Evolutionary conservation across 495 filamentous ascomycete species (phyloP).

Genomic region (Corynascus novoguineensis): DNA sequence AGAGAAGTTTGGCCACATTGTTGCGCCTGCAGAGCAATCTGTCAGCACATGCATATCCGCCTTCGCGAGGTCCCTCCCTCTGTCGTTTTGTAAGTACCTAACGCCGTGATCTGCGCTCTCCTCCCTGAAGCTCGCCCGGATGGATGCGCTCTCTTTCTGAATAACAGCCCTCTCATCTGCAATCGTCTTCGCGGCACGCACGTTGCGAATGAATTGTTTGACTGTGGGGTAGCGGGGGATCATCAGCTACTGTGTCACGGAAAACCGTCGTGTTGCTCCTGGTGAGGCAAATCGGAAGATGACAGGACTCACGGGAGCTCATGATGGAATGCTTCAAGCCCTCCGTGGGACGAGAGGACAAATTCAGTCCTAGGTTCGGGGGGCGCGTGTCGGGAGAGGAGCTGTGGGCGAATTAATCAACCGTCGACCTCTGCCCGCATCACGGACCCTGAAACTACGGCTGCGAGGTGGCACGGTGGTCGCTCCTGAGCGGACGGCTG

Average conservation of each 20-base stretch:
- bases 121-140: constrained; percentile 93
- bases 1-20: constrained; percentile 96
- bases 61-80: background rate
- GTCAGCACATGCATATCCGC: constrained; percentile 15
- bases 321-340: constrained; percentile 37
- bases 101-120: constrained; percentile 88
- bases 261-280: background rate
- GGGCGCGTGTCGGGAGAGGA: constrained; percentile 4
- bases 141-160: constrained; percentile 97
- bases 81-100: constrained; percentile 50
- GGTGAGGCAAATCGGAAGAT: background rate
- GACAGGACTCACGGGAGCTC: constrained; percentile 40
- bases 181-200: constrained; percentile 95
- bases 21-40: constrained; percentile 63
- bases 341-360: constrained; percentile 36
- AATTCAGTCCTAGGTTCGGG: constrained; percentile 34
- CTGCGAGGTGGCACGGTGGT: constrained; percentile 9
- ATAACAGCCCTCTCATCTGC: constrained; percentile 97
- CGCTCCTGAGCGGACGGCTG: background rate
- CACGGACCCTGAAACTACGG: background rate
- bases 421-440: constrained; percentile 9
- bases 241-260: background rate
- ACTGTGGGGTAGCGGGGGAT: constrained; percentile 49
- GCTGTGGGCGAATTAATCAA: constrained; percentile 13
- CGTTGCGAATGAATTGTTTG: constrained; percentile 99